Evolutionary conservation across 1,139 yeast genomes (phyloP), one percentile per base, ranked within the genome.

Genomic region (Casaregolazyma suthepensis): DNA sequence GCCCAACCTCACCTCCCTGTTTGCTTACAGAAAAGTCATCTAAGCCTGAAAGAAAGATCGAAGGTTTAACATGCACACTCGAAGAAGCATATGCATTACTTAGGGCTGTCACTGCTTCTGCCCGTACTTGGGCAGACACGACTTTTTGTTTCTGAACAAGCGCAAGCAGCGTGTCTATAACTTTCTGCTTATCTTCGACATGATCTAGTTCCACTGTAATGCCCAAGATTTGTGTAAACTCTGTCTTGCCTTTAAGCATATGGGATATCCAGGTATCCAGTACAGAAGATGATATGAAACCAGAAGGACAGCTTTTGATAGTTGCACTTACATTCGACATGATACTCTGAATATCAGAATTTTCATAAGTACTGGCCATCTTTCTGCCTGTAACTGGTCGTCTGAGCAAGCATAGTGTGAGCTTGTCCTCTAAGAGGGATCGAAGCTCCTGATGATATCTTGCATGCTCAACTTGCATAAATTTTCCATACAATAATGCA

Each of bases 1-100:
- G 80, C 1, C 97, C 97, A 5, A 72, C 68, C 54, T 73, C 77
- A 3, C 77, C 77, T n/a, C 75, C 62, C 19, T 29, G 29, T 4
- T 64, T 55, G 43, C 69, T 72, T 1, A 61, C 56, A 1, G 72
- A 59, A 55, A 71, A 73, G 54, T 74, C 76, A 20, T 62, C 61
- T 29, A 69, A 58, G 3, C 66, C 66, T 1, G 48, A 29, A 1
- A 59, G 31, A 3, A 68, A 29, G 3, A 57, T 48, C 1, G 45
- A 51, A 15, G 58, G 37, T 12, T 20, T 47, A 23, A 31, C 29
- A 20, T 46, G 22, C 2, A 22, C 45, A 6, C 31, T 46, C 17
- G 47, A 31, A 15, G 42, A 40, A 9, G 38, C 45, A 12, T 50
- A 23, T 13, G 44, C 44, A 29, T 43, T 31, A 7, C 51, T 40